phyloP scores from a whole-genome alignment of 768 basidiomycete genomes.

The Mycena filopes region DNA sequence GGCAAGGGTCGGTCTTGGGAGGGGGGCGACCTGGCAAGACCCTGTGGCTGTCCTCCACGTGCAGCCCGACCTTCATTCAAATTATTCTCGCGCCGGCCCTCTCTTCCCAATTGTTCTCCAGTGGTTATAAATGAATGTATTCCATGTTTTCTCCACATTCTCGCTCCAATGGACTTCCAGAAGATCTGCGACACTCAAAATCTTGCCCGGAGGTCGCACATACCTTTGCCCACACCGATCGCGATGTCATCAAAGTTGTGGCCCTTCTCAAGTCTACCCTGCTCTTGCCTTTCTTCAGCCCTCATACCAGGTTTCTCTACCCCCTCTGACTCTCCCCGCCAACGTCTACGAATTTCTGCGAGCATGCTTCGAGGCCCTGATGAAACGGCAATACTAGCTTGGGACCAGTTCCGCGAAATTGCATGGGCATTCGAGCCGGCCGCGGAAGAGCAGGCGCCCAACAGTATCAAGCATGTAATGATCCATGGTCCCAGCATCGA shows the following conservation, averaged over 20 bases:
- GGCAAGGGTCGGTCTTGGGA: too few relatives aligned
- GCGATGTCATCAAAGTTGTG: not conserved
- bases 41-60: too few relatives aligned
- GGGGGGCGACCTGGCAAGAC: too few relatives aligned
- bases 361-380: not conserved
- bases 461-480: not conserved
- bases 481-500: not conserved
- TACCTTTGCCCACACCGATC: too few relatives aligned
- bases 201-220: not conserved
- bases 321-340: not conserved
- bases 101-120: too few relatives aligned
- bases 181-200: not conserved
- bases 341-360: not conserved
- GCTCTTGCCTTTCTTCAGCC: not conserved
- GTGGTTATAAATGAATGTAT: too few relatives aligned
- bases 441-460: not conserved
- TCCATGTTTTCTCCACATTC: too few relatives aligned
- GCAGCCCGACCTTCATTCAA: too few relatives aligned
- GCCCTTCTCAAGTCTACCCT: constrained; percentile 2
- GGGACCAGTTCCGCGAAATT: not conserved
- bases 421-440: not conserved
- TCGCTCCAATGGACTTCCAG: not conserved
- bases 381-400: not conserved
- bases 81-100: too few relatives aligned
- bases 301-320: not conserved